These are phyloP conservation scores for Chalaropsis thielavioides DNA, from an alignment of 2,329 filamentous ascomycete species.

Conservation along the genomic window DNA sequence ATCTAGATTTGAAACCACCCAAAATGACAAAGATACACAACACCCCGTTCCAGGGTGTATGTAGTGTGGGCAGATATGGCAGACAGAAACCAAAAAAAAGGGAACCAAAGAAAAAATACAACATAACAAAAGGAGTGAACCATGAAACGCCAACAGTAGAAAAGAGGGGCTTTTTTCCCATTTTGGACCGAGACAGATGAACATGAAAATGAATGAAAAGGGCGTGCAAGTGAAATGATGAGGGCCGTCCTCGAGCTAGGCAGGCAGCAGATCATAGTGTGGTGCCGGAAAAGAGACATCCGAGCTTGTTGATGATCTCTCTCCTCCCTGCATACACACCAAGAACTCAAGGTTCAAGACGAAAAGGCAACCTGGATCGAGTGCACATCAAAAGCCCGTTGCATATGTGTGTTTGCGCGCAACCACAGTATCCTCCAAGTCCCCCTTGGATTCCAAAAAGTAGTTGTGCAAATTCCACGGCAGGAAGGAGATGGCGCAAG, in stretches of 20 bases:
- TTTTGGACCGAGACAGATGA: conserved; percentile 5
- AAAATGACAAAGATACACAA: neutral
- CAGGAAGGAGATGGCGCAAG: neutral
- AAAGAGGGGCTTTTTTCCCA: conserved; percentile 1
- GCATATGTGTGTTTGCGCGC: no score
- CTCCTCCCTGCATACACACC: neutral
- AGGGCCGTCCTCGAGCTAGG: neutral
- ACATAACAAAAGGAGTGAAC: conserved; percentile 4
- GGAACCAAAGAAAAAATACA: neutral
- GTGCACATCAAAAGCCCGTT: no score
- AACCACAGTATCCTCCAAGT: neutral
- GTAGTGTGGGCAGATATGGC: neutral
- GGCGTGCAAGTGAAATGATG: neutral
- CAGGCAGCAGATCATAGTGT: neutral
- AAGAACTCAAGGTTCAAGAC: neutral
- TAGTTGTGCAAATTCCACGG: neutral
- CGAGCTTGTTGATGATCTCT: no score
- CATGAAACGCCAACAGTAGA: conserved; percentile 6
- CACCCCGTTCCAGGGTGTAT: neutral
- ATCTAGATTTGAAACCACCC: neutral
- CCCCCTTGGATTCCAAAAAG: neutral
- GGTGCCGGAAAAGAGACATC: neutral
- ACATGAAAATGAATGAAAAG: neutral
- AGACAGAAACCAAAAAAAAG: neutral
- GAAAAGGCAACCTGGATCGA: no score